Evolutionary conservation across 1,139 yeast species (phyloP).

Genomic region (Geotrichum restrictum): DNA sequence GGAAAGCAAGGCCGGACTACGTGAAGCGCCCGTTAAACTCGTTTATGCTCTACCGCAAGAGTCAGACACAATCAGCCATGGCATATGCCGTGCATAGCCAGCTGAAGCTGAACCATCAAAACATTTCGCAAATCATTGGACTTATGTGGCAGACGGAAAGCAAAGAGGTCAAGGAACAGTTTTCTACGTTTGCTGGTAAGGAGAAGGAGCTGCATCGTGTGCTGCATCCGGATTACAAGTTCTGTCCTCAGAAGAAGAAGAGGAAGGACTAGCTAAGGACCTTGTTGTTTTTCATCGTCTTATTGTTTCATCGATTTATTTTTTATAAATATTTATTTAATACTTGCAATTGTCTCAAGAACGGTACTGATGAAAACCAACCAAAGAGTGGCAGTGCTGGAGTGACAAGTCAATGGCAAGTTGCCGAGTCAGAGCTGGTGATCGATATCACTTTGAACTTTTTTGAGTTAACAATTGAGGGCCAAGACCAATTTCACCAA

Average conservation of each 20-base stretch:
- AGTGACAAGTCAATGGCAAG: too few relatives aligned
- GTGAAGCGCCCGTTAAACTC: conserved; percentile 50
- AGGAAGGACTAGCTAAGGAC: conserved; percentile 19
- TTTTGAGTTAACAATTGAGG: too few relatives aligned
- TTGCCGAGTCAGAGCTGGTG: too few relatives aligned
- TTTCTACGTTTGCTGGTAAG: conserved; percentile 40
- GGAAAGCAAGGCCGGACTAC: conserved; percentile 31
- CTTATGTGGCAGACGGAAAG: conserved; percentile 48
- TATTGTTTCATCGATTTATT: too few relatives aligned
- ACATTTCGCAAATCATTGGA: conserved; percentile 45
- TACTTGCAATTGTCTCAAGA: too few relatives aligned
- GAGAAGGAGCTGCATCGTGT: conserved; percentile 45
- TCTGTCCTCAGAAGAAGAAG: conserved; percentile 42
- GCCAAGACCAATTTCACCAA: too few relatives aligned
- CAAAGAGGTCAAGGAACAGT: conserved; percentile 39
- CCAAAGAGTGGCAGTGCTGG: too few relatives aligned
- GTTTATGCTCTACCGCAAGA: conserved; percentile 48
- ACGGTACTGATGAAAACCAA: too few relatives aligned
- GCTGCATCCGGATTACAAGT: conserved; percentile 47
- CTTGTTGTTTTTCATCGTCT: too few relatives aligned
- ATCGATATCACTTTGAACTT: too few relatives aligned
- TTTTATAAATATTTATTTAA: too few relatives aligned
- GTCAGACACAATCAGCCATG: conserved; percentile 45
- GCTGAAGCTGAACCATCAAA: conserved; percentile 42
- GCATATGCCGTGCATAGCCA: conserved; percentile 41